Conservation (phyloP, 228 moss, liverwort and hornwort genomes). For the Sphagnum fallax region DNA sequence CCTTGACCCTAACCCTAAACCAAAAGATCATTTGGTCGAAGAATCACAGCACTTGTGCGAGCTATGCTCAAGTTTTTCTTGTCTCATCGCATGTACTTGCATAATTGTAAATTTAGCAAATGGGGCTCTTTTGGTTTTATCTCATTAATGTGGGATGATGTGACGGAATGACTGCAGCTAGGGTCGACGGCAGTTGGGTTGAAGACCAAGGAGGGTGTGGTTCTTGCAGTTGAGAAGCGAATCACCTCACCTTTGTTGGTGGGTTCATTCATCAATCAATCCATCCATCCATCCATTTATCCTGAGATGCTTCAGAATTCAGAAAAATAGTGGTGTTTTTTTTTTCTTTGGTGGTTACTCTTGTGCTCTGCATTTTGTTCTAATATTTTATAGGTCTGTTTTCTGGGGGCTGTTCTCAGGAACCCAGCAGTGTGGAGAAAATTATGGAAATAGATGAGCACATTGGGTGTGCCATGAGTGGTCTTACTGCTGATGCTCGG, state of each 20-base stretch:
- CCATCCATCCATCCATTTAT: too few species aligned
- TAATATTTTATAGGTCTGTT: neutral
- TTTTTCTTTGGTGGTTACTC: too few species aligned
- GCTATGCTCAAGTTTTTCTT: too few species aligned
- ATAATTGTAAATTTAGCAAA: too few species aligned
- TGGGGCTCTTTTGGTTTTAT: too few species aligned
- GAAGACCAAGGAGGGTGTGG: conserved; percentile 42
- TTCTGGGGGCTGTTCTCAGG: conserved; percentile 16
- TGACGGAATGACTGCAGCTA: conserved; percentile 13
- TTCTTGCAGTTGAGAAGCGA: conserved; percentile 54
- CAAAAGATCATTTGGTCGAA: too few species aligned
- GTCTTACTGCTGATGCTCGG: conserved; percentile 86
- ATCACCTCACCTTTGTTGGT: conserved; percentile 36
- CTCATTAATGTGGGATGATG: neutral
- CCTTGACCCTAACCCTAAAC: too few species aligned
- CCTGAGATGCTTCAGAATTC: too few species aligned
- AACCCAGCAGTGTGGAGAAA: conserved; percentile 79
- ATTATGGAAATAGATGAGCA: conserved; percentile 78
- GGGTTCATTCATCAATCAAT: neutral
- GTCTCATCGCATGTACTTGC: too few species aligned
- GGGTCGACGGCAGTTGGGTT: conserved; percentile 54
- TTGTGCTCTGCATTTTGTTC: neutral
- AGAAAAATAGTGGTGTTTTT: too few species aligned
- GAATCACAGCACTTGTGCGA: too few species aligned
- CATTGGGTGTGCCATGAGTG: conserved; percentile 92